Percentiles rank a stretch among this genome's conserved stretches.
These are phyloP conservation scores for Dactylellina sp. DNA, from an alignment of 2,329 filamentous ascomycete species.

Conservation along the genomic window DNA sequence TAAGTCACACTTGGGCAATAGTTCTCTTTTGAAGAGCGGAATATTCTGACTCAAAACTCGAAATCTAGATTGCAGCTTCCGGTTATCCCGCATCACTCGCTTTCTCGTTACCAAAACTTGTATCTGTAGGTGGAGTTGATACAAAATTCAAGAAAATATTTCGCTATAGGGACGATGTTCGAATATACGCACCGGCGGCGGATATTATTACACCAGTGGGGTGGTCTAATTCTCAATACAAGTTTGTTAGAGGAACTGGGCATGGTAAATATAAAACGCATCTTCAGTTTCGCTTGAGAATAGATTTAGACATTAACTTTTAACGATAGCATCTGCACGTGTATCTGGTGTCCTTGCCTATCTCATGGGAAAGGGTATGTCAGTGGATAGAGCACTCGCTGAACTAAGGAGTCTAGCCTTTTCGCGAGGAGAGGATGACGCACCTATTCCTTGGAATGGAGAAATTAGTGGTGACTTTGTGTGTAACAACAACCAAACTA, in stretches of 20 bases:
- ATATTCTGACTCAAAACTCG: not conserved
- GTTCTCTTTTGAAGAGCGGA: not conserved
- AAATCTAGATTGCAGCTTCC: not conserved
- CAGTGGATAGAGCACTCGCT: not conserved
- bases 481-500: not conserved
- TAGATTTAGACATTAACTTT: no score
- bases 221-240: slow-evolving; percentile 25
- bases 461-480: not conserved
- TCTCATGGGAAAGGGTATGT: slow-evolving; percentile 36
- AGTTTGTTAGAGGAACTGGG: slow-evolving; percentile 1
- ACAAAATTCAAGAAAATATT: not conserved
- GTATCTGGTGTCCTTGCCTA: slow-evolving; percentile 44
- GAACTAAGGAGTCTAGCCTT: slow-evolving; percentile 19
- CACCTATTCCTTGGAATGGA: slow-evolving; percentile 38
- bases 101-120: slow-evolving; percentile 10
- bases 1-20: slow-evolving; percentile 6
- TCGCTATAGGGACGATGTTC: not conserved
- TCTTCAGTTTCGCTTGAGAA: no score
- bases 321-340: slow-evolving; percentile 18
- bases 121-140: slow-evolving; percentile 33
- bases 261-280: no score
- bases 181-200: slow-evolving; percentile 18
- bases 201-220: slow-evolving; percentile 20
- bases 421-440: slow-evolving; percentile 4
- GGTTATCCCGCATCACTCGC: not conserved